phyloP scores from a whole-genome alignment of 805 yeast species.

The Monosporozyma aerobia region DNA sequence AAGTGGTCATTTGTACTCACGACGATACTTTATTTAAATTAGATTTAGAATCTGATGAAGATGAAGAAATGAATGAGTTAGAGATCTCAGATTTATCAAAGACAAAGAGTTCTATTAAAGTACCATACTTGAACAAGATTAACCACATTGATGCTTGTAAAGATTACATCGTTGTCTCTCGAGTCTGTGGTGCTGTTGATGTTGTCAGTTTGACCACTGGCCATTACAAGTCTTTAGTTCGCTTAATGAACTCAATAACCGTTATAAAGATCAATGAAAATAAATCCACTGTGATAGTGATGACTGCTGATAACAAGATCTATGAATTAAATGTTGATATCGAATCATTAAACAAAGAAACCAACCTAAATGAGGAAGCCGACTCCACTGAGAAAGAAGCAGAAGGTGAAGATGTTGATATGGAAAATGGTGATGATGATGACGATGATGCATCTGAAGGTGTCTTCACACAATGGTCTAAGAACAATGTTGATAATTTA shows the following conservation, averaged over 20 bases:
- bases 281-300: slow-evolving; percentile 45
- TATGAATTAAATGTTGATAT: slow-evolving; percentile 46
- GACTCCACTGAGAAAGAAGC: background rate
- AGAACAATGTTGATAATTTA: slow-evolving; percentile 59
- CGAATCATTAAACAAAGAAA: slow-evolving; percentile 5
- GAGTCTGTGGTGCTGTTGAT: slow-evolving; percentile 61
- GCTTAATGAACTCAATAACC: slow-evolving; percentile 51
- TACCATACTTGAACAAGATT: slow-evolving; percentile 43
- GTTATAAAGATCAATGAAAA: slow-evolving; percentile 46
- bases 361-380: background rate
- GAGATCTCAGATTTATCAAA: slow-evolving; percentile 31
- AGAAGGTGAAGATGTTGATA: slow-evolving; percentile 1
- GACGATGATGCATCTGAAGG: slow-evolving; percentile 4
- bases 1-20: slow-evolving; percentile 44
- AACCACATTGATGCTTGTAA: slow-evolving; percentile 43
- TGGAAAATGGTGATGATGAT: slow-evolving; percentile 1
- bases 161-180: slow-evolving; percentile 47
- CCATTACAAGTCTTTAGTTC: slow-evolving; percentile 39
- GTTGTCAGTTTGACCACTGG: slow-evolving; percentile 25
- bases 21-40: slow-evolving; percentile 51
- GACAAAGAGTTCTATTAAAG: slow-evolving; percentile 25
- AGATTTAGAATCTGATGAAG: slow-evolving; percentile 34
- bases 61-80: slow-evolving; percentile 24
- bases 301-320: slow-evolving; percentile 66
- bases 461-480: slow-evolving; percentile 65